Conservation (phyloP, 371 early-diverging fungal species). For the Saksenaea vasiformis region DNA sequence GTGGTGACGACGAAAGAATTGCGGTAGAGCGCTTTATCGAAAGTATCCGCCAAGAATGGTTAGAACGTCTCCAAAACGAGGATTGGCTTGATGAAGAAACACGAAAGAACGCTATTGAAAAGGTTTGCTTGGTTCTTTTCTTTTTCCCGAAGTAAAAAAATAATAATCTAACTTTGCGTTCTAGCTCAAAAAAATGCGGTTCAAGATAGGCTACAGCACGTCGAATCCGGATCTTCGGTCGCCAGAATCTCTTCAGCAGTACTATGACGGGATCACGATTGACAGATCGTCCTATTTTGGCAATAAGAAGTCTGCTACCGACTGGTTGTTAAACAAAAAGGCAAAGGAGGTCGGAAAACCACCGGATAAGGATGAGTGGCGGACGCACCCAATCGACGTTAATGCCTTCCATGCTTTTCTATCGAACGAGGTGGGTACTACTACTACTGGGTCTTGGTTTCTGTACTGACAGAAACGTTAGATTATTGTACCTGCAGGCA, state of each 20-base stretch:
- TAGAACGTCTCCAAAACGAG: slow-evolving; percentile 40
- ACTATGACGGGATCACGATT: slow-evolving; percentile 43
- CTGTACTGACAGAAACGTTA: slow-evolving; percentile 1
- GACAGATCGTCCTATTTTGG: slow-evolving; percentile 42
- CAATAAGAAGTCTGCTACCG: slow-evolving; percentile 36
- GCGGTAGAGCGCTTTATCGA: slow-evolving; percentile 49
- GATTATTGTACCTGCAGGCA: slow-evolving; percentile 64
- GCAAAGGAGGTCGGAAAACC: slow-evolving; percentile 38
- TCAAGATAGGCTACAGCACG: slow-evolving; percentile 55
- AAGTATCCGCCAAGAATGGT: slow-evolving; percentile 47
- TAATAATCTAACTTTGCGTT: not conserved
- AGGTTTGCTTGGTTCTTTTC: slow-evolving; percentile 22
- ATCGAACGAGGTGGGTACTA: slow-evolving; percentile 39
- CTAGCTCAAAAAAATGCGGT: slow-evolving; percentile 30
- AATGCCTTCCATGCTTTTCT: slow-evolving; percentile 61
- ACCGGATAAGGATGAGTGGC: slow-evolving; percentile 50
- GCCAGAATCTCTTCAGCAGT: slow-evolving; percentile 42
- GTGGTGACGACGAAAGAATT: slow-evolving; percentile 33
- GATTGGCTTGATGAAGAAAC: slow-evolving; percentile 58
- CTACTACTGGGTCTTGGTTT: not conserved
- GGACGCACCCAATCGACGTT: slow-evolving; percentile 60
- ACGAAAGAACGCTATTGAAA: slow-evolving; percentile 43
- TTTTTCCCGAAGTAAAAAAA: not conserved
- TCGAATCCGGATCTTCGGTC: slow-evolving; percentile 47
- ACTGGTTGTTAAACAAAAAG: too few relatives aligned